Base-by-base conservation (phyloP, 2,329 filamentous ascomycete species). In the Sporothrix pallida region DNA sequence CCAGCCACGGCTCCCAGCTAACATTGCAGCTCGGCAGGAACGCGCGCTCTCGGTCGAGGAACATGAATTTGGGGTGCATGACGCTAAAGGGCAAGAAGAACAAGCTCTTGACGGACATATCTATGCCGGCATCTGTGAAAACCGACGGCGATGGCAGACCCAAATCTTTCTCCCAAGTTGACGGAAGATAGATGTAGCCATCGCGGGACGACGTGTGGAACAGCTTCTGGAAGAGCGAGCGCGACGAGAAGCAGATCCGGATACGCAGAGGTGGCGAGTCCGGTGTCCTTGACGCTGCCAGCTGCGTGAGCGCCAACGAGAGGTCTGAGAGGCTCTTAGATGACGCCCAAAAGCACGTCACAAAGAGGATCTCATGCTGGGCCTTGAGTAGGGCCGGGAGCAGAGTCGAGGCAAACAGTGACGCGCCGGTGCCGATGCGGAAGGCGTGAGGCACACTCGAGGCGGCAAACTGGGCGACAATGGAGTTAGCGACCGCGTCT, bases 1-100 rank as follows among this genome's bases (percentile, higher is more conserved):
- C 93, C 37, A 95, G 91, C 93, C 93, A 97, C n/a, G 89, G 82
- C 81, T 96, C 93, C 92, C 92, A 96, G 78, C 92, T 94, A 4
- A 97, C 89, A 77, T 97, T 97, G 81, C 92, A 95, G 77, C 91
- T 94, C 0, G 93, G 93, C 10, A 96, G 81, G 78, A 91, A 91
- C 0, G 91, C 91, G 2, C 83, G 85, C 46, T 84, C 80, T 0
- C 91, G 86, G 79, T 97, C 93, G 0, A 95, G 81, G 15, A 96
- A 85, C 52, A 95, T 85, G 77, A 93, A 95, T 78, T 97, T 97
- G 0, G 93, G 91, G 79, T 97, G 93, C 89, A 96, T 92, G n/a
- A 97, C 91, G 78, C 92, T 93, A 74, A 96, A 90, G 0, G 93
- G 93, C 2, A 90, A 84, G 75, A 95, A 89, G 81, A 97, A 97